Base-by-base conservation (phyloP, 768 basidiomycete species). In the Psilocybe cubensis region DNA sequence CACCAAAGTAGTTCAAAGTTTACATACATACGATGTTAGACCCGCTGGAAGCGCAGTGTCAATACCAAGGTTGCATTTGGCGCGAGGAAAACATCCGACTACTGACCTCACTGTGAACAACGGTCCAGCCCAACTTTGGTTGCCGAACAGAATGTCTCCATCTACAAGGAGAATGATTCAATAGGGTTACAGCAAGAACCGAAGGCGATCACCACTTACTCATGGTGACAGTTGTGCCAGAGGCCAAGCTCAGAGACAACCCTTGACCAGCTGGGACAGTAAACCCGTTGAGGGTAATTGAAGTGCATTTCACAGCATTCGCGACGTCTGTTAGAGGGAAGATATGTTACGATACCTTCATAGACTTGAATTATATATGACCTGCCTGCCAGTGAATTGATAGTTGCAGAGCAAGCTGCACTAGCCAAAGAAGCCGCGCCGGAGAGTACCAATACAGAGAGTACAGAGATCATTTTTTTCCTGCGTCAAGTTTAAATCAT, bases 111-210 rank as follows among this genome's bases (percentile, higher is more conserved):
- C 64, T 24, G 74, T 68, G 68, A 87, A 84, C 31, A 86, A 69
- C 9, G 82, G 85, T 14, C 84, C 85, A 0, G 64, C 70, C 84
- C 84, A 85, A 31, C 63, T 78, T 54, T 64, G 18, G 43, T 79
- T 80, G 2, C 79, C 85, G 64, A 89, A 88, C 20, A 66, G 60
- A 38, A 89, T 76, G 25, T 88, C 79, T 11, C 87, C 87, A 56
- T 76, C 83, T 87, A 27, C 14, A 45, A 51, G 12, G 25, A 24
- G 8, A 42, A 53, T n/a, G 40, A n/a, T 18, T 20, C 33, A 20
- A 18, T n/a, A 18, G 7, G 35, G 14, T 38, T 49, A 23, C 18
- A 23, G 40, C 20, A 24, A 12, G 40, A 52, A 20, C 33, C 31
- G 7, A 3, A 17, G 40, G 47, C 18, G 11, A 17, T 23, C 9